A percentile compares a stretch with the other conserved stretches of the same genome.
Conservation (phyloP, 768 basidiomycete species). For the Tylopilus felleus region DNA sequence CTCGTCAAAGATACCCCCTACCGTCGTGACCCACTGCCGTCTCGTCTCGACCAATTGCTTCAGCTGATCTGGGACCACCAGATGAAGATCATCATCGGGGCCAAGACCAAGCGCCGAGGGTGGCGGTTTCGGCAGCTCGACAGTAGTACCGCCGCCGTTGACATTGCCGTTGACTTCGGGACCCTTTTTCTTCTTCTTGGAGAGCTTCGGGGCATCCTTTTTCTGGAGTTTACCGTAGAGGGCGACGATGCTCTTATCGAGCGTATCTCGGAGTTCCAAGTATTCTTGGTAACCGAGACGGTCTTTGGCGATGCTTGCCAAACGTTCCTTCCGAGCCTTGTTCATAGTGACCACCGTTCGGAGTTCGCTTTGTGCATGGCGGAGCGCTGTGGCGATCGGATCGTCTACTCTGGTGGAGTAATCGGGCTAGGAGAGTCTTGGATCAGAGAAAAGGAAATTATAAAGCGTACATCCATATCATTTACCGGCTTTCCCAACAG, state of each 20-base stretch:
- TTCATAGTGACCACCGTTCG: slow-evolving; percentile 75
- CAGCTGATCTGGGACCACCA: slow-evolving; percentile 66
- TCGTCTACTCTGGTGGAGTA: slow-evolving; percentile 84
- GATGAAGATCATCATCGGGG: slow-evolving; percentile 60
- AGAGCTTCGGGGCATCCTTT: slow-evolving; percentile 69
- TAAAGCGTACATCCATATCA: slow-evolving; percentile 19
- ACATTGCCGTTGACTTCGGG: slow-evolving; percentile 33
- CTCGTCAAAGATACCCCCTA: slow-evolving; percentile 73
- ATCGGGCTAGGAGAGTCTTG: slow-evolving; percentile 51
- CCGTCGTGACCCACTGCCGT: slow-evolving; percentile 70
- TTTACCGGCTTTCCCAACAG: slow-evolving; percentile 68
- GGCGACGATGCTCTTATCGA: slow-evolving; percentile 79
- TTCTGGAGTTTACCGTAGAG: slow-evolving; percentile 80
- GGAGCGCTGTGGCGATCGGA: slow-evolving; percentile 86
- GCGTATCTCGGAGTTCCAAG: slow-evolving; percentile 73
- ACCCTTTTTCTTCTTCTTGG: slow-evolving; percentile 72
- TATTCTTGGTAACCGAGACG: slow-evolving; percentile 92
- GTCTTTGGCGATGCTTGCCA: slow-evolving; percentile 75
- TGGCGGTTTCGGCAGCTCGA: slow-evolving; percentile 51
- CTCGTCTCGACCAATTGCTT: slow-evolving; percentile 72
- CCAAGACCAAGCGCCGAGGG: slow-evolving; percentile 70
- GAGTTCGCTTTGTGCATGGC: slow-evolving; percentile 82
- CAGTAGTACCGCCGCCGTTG: slow-evolving; percentile 29
- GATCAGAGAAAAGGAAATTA: slow-evolving; percentile 19
- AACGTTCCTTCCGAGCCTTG: slow-evolving; percentile 73